Evolutionary conservation across 108 stramenopile species (phyloP).

Genomic region (Schizochytrium sp.): DNA sequence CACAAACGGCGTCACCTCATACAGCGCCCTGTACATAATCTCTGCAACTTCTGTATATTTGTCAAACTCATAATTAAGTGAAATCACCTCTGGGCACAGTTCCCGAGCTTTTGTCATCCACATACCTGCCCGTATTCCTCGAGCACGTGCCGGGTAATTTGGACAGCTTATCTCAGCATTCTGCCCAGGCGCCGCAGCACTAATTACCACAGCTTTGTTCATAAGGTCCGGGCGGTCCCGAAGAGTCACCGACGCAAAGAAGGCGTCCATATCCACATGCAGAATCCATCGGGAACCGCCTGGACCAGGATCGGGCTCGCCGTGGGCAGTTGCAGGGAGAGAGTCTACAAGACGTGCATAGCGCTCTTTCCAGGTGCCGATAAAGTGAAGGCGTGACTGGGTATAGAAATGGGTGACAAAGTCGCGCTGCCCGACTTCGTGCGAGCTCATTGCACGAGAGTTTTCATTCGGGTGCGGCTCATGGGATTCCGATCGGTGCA

Average conservation of each 20-base stretch:
- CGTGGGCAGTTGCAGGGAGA: neutral
- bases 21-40: constrained; percentile 69
- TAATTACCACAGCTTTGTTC: constrained; percentile 71
- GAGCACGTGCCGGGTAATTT: constrained; percentile 71
- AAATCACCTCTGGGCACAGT: constrained; percentile 70
- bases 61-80: constrained; percentile 74
- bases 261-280: constrained; percentile 80
- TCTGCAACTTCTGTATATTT: constrained; percentile 67
- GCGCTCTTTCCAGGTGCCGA: constrained; percentile 38
- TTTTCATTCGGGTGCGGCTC: no score
- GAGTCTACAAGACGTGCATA: neutral
- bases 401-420: constrained; percentile 8
- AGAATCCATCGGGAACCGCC: constrained; percentile 43
- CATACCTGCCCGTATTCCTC: constrained; percentile 74
- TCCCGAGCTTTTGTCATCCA: constrained; percentile 69
- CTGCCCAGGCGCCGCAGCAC: neutral
- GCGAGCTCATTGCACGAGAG: constrained; percentile 36
- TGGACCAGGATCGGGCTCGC: constrained; percentile 43
- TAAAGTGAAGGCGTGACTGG: constrained; percentile 46
- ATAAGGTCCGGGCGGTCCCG: constrained; percentile 66
- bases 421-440: constrained; percentile 39
- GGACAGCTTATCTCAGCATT: constrained; percentile 71
- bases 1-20: constrained; percentile 67
- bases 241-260: constrained; percentile 72
- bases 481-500: no score